phyloP scores from a whole-genome alignment of 140 eudicot genomes.

The Erigeron philadelphicus region DNA sequence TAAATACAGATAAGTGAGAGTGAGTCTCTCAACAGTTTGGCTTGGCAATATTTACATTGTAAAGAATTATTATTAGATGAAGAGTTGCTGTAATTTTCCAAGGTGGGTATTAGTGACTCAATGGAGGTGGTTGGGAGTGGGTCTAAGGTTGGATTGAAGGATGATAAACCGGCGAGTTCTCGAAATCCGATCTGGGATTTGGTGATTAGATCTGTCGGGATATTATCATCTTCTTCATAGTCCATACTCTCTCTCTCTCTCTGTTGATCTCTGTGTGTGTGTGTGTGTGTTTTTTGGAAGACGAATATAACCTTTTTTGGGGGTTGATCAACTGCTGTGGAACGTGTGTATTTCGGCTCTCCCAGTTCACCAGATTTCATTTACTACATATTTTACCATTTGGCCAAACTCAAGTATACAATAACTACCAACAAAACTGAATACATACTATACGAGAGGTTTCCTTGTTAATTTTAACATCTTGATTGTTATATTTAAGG shows the following conservation, averaged over 20 bases:
- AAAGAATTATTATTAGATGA: constrained; percentile 34
- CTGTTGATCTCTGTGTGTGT: constrained; percentile 1
- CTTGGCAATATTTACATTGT: constrained; percentile 59
- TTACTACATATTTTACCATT: no score
- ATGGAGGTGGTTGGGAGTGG: constrained; percentile 42
- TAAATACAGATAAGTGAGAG: constrained; percentile 63
- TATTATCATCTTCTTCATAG: constrained; percentile 9
- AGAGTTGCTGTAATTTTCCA: constrained; percentile 27
- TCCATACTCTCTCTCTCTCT: constrained; percentile 29
- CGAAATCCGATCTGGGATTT: constrained; percentile 52
- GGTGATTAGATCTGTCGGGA: constrained; percentile 50
- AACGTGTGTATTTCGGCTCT: no score
- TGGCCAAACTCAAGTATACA: no score
- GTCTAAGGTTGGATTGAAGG: constrained; percentile 43
- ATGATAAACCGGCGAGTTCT: constrained; percentile 49
- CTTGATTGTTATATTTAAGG: no score
- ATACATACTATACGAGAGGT: no score
- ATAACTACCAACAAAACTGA: no score
- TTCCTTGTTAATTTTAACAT: no score
- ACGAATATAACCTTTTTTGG: no score
- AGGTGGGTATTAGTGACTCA: constrained; percentile 40
- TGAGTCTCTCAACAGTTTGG: constrained; percentile 60
- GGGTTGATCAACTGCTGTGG: no score
- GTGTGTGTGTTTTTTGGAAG: neutral
- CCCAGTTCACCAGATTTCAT: no score